Evolutionary conservation across 306 rosid species (phyloP).

Genomic region (Trifolium dubium): DNA sequence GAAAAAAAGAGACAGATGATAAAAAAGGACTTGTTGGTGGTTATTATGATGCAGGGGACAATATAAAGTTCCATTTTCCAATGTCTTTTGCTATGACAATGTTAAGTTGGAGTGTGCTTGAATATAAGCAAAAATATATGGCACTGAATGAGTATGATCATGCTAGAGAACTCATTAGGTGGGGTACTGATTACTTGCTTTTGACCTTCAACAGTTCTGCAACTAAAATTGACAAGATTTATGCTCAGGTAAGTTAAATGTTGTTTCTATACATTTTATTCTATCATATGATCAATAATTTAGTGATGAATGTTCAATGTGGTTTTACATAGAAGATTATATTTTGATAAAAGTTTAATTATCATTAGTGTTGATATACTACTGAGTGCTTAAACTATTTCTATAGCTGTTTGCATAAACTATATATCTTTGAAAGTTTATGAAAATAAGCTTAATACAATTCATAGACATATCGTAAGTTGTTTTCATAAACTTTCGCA

Average conservation of each 20-base stretch:
- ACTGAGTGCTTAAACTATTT: too few species aligned
- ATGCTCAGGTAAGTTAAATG: conserved; percentile 48
- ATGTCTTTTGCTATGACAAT: conserved; percentile 56
- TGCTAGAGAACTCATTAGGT: conserved; percentile 47
- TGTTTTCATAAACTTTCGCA: too few species aligned
- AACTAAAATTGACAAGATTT: conserved; percentile 55
- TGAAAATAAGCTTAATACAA: too few species aligned
- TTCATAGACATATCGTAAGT: too few species aligned
- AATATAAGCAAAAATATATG: conserved; percentile 49
- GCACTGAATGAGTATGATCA: conserved; percentile 44
- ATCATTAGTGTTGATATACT: too few species aligned
- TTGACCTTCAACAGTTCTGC: conserved; percentile 66
- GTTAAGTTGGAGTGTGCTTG: conserved; percentile 57
- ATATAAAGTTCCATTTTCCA: conserved; percentile 50
- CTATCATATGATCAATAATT: too few species aligned
- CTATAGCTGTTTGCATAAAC: too few species aligned
- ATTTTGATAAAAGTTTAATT: too few species aligned
- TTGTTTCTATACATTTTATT: neutral
- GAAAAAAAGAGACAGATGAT: conserved; percentile 33
- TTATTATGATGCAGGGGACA: conserved; percentile 55
- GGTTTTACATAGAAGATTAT: too few species aligned
- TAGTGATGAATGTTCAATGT: too few species aligned
- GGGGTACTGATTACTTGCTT: conserved; percentile 71
- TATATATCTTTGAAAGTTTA: too few species aligned
- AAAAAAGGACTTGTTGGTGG: conserved; percentile 52